phyloP scores from a whole-genome alignment of 768 basidiomycete genomes.

The Dacryopinax primogenitus region DNA sequence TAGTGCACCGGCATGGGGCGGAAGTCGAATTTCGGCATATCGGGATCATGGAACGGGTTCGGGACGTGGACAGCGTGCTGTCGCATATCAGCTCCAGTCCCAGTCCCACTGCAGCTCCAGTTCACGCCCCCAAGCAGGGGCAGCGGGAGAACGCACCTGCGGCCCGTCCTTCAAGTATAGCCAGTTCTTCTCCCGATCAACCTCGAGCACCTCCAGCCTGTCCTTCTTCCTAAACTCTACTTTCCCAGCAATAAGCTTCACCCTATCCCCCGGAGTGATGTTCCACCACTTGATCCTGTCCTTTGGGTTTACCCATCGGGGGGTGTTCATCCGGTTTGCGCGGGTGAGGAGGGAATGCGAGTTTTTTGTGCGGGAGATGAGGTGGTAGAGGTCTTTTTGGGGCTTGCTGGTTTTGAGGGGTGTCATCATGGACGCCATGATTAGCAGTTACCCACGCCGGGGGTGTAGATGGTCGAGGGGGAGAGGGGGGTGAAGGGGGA shows the following conservation, averaged over 20 bases:
- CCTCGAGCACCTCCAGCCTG: constrained; percentile 53
- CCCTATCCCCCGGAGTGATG: constrained; percentile 69
- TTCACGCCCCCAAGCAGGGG: too few relatives aligned
- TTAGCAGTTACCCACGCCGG: too few relatives aligned
- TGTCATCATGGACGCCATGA: too few relatives aligned
- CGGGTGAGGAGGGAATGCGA: not conserved
- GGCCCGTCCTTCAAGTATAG: constrained; percentile 42
- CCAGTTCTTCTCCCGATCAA: constrained; percentile 60
- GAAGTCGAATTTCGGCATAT: constrained; percentile 18
- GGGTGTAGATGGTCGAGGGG: not conserved
- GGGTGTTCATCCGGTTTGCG: not conserved
- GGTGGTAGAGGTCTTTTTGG: not conserved
- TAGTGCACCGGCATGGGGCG: constrained; percentile 52
- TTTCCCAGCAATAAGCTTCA: constrained; percentile 54
- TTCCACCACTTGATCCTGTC: constrained; percentile 81
- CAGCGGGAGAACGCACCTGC: not conserved
- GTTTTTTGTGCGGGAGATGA: not conserved
- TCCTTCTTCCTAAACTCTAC: constrained; percentile 24
- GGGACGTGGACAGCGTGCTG: not conserved
- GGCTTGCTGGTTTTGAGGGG: not conserved
- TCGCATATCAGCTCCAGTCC: too few relatives aligned
- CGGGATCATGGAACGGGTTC: not conserved
- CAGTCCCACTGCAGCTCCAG: too few relatives aligned
- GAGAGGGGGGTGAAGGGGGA: not conserved
- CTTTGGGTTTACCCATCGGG: constrained; percentile 34